phyloP scores from a whole-genome alignment of 129 eudicot genomes.

The Escallonia rubra region DNA sequence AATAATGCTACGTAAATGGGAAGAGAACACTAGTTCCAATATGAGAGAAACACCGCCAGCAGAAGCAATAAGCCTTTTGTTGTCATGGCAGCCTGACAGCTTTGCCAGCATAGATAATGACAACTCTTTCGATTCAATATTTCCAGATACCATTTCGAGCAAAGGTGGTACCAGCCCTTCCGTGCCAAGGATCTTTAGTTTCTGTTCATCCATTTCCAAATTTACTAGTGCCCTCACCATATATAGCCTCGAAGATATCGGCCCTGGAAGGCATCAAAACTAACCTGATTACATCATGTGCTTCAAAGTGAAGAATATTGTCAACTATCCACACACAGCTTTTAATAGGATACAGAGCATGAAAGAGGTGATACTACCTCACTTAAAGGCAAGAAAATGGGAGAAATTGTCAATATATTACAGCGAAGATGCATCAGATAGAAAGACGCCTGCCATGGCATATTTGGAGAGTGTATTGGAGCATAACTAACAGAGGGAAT shows the following conservation, averaged over 20 bases:
- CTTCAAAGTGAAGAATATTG: too few relatives aligned
- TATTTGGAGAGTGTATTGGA: too few relatives aligned
- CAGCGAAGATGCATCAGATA: too few relatives aligned
- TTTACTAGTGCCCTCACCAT: constrained; percentile 38
- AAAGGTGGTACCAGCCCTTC: constrained; percentile 49
- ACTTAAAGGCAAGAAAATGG: too few relatives aligned
- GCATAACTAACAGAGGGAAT: too few relatives aligned
- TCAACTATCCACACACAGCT: too few relatives aligned
- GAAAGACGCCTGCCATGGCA: too few relatives aligned
- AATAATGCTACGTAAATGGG: constrained; percentile 22
- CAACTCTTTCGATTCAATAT: constrained; percentile 52
- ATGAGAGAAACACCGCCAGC: constrained; percentile 45
- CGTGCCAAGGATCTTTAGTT: constrained; percentile 37
- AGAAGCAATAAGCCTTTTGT: constrained; percentile 39
- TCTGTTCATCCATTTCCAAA: constrained; percentile 38
- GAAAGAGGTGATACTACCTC: too few relatives aligned
- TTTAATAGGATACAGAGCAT: too few relatives aligned
- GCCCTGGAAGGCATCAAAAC: constrained; percentile 25
- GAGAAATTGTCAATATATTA: too few relatives aligned
- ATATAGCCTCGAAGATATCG: constrained; percentile 28
- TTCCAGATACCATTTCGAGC: constrained; percentile 54
- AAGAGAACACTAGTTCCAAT: constrained; percentile 30
- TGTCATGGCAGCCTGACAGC: constrained; percentile 29
- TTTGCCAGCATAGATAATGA: constrained; percentile 44
- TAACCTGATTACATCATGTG: too few relatives aligned